Percentiles rank a stretch among this genome's conserved stretches.
Conservation (phyloP, 2,329 filamentous ascomycete genomes). For the Ilyonectria sp. region DNA sequence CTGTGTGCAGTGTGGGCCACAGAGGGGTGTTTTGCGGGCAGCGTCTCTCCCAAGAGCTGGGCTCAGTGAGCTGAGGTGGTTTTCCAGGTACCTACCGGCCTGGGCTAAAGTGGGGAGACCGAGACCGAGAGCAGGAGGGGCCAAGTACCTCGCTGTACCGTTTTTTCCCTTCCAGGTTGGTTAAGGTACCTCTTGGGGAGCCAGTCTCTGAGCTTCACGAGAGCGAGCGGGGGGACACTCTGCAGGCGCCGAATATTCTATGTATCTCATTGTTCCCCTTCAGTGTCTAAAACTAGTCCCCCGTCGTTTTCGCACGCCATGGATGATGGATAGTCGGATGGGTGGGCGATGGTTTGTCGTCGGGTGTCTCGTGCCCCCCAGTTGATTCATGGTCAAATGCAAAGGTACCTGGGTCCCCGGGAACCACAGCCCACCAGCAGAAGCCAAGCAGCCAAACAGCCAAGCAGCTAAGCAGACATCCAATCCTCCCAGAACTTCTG, state of each 20-base stretch:
- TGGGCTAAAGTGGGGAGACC: slow-evolving; percentile 15
- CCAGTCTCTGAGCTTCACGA: no score
- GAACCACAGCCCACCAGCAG: slow-evolving; percentile 11
- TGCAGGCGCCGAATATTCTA: neutral
- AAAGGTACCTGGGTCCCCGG: slow-evolving; percentile 23
- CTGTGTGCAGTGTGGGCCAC: slow-evolving; percentile 4
- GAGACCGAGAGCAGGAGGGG: slow-evolving; percentile 28
- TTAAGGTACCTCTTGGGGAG: neutral
- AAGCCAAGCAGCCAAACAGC: neutral
- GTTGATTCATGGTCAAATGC: slow-evolving; percentile 13
- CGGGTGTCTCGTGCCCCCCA: slow-evolving; percentile 26
- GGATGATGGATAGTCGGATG: slow-evolving; percentile 18
- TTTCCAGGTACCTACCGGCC: slow-evolving; percentile 21
- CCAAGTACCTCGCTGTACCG: slow-evolving; percentile 24
- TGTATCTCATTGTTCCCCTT: neutral
- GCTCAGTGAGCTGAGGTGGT: slow-evolving; percentile 12
- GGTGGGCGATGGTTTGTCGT: slow-evolving; percentile 24
- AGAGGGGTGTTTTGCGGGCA: slow-evolving; percentile 5
- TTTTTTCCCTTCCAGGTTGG: neutral
- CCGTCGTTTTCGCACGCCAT: slow-evolving; percentile 5
- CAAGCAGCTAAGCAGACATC: neutral
- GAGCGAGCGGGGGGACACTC: no score
- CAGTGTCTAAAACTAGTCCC: neutral
- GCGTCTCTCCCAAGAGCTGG: neutral
- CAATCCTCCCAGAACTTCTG: slow-evolving; percentile 17